Evolutionary conservation across 2,329 filamentous ascomycete species (phyloP).

Genomic region (Trichophyton verrucosum): DNA sequence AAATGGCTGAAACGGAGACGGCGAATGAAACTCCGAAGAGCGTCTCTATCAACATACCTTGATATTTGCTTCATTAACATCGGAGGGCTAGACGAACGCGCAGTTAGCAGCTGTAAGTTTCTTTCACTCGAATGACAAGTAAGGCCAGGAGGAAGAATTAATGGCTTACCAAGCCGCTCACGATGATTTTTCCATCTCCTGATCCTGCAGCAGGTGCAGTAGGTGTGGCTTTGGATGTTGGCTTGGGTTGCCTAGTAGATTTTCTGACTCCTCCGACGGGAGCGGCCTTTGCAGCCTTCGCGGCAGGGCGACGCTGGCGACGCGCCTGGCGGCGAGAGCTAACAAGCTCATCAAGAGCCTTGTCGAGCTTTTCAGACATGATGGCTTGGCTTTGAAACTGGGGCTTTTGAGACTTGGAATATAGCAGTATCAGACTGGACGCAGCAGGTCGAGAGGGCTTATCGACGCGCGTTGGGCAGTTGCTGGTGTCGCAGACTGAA

Average conservation of each 20-base stretch:
- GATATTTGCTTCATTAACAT: constrained; percentile 93
- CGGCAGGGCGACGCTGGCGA: constrained; percentile 34
- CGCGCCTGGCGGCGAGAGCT: constrained; percentile 54
- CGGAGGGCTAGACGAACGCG: constrained; percentile 56
- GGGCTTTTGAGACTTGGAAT: not conserved
- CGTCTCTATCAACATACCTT: constrained; percentile 99
- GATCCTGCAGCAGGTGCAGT: constrained; percentile 49
- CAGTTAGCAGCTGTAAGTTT: constrained; percentile 35
- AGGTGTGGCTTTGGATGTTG: constrained; percentile 42
- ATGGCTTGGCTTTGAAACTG: constrained; percentile 21
- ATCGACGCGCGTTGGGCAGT: not conserved
- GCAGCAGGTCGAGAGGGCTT: not conserved
- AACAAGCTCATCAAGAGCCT: constrained; percentile 95
- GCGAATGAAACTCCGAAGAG: constrained; percentile 58
- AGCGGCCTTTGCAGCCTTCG: constrained; percentile 40
- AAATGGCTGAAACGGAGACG: constrained; percentile 36
- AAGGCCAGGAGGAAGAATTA: not conserved
- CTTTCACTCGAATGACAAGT: constrained; percentile 9
- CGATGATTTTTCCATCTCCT: constrained; percentile 89
- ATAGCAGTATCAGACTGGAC: not conserved
- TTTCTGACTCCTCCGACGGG: constrained; percentile 83
- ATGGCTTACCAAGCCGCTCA: constrained; percentile 88
- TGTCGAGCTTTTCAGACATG: constrained; percentile 92
- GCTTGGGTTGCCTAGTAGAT: constrained; percentile 43
- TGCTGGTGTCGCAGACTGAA: not conserved